Base-by-base conservation (phyloP, 192 early-diverging fungal species). In the Funneliformis geosporum region DNA sequence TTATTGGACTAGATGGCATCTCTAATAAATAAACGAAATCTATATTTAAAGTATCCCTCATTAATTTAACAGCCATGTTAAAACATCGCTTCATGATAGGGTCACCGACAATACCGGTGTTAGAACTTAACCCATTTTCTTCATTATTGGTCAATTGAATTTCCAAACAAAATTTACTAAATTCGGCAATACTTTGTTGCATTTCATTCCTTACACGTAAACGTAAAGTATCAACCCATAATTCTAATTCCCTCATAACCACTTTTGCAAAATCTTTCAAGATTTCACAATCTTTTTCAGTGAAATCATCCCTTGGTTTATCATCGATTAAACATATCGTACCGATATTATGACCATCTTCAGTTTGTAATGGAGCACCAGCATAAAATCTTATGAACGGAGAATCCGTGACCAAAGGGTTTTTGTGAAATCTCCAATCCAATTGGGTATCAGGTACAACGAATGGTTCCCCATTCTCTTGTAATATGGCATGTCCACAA, bases 361-460 rank as follows among this genome's bases (percentile, higher is more conserved):
- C 67, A 4, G 85, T 86, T 12, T 78, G 60, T 42, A 87, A 80
- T 12, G 85, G 46, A 25, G 86, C 83, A 23, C 85, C 84, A 4
- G 86, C 86, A 72, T 88, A 88, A 73, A 88, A 88, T 43, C 87
- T 82, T n/a, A 88, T 76, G 27, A 68, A 76, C 8, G 86, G 84
- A 42, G 65, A 66, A 60, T 71, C 76, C 27, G 40, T 44, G 1
- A 88, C 86, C 50, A 78, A 75, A 14, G 88, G 88, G 39, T 88
- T 81, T n/a, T 82, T 82, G 4, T 75, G 60, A 61, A 89, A 89
- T 40, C 88, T 79, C 88, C 88, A 89, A 78, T 89, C 88, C 21
- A 79, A 68, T 12, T 75, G 44, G 0, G 85, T 66, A 21, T 86
- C 85, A 27, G 79, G 61, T 23, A 86, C 68, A 12, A 86, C 70